Evolutionary conservation across 2,329 filamentous ascomycete species (phyloP).

Genomic region (Hymenoscyphus scutula): DNA sequence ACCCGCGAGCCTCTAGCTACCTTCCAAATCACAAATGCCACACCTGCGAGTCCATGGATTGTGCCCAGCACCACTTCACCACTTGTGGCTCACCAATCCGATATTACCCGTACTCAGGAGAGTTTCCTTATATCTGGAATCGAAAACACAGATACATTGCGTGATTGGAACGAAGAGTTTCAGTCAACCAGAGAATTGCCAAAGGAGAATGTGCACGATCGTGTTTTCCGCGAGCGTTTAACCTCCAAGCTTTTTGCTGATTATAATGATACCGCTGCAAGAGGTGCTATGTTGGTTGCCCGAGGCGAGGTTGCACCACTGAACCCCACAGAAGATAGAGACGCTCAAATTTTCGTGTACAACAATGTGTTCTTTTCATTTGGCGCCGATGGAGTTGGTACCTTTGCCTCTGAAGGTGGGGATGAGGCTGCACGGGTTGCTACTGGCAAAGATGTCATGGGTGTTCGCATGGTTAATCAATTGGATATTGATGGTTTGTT

Average conservation of each 20-base stretch:
- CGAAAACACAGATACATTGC: constrained; percentile 89
- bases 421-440: constrained; percentile 95
- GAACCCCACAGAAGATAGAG: constrained; percentile 87
- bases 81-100: constrained; percentile 70
- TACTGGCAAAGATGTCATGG: constrained; percentile 93
- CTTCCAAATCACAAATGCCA: constrained; percentile 93
- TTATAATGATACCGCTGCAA: constrained; percentile 92
- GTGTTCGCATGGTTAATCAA: constrained; percentile 94
- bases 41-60: constrained; percentile 88
- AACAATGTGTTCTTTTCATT: constrained; percentile 99
- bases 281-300: constrained; percentile 88
- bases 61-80: constrained; percentile 68
- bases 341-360: constrained; percentile 98
- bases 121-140: constrained; percentile 85
- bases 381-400: constrained; percentile 93
- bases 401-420: constrained; percentile 92
- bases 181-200: constrained; percentile 94
- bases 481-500: constrained; percentile 93
- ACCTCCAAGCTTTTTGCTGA: constrained; percentile 96
- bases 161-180: constrained; percentile 99
- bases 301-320: constrained; percentile 88
- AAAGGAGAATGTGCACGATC: constrained; percentile 89
- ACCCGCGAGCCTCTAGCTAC: constrained; percentile 84
- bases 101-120: constrained; percentile 89
- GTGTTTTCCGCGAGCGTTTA: constrained; percentile 90